Evolutionary conservation across 108 stramenopile species (phyloP), one percentile per base, ranked within the genome.

Genomic region (Chaetoceros muelleri): DNA sequence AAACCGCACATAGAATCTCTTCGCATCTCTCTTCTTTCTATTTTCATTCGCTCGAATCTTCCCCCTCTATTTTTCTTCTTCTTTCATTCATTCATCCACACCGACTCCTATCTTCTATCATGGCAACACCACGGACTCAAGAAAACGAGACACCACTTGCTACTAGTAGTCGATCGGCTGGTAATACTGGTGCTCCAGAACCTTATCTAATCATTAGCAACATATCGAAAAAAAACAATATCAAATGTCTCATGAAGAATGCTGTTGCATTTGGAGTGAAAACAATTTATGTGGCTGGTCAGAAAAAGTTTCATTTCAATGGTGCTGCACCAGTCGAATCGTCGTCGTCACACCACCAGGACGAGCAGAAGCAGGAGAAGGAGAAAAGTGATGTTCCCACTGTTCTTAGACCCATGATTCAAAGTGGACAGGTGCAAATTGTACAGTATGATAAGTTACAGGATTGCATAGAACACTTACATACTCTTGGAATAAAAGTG

Each of bases 141-240:
- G n/a, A n/a, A n/a, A n/a, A n/a, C n/a, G n/a, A n/a, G n/a, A n/a
- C n/a, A n/a, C n/a, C n/a, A n/a, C n/a, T n/a, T n/a, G n/a, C n/a
- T n/a, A n/a, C n/a, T n/a, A n/a, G n/a, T n/a, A n/a, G n/a, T n/a
- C n/a, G n/a, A n/a, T n/a, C n/a, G n/a, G n/a, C n/a, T n/a, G n/a
- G n/a, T n/a, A n/a, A n/a, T n/a, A n/a, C n/a, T n/a, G n/a, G n/a
- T n/a, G n/a, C n/a, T n/a, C n/a, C n/a, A n/a, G n/a, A 40, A 40
- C 13, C 34, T 10, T 79, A 84, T 48, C 53, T 92, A 26, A 80
- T 93, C 16, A 71, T 93, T 30, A 76, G 70, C 51, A 89, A 89
- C 67, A 87, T 93, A 30, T 70, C 69, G 46, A 88, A 86, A 52
- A 55, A 57, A 18, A 57, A 63, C 47, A 93, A 93, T 61, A 64